Evolutionary conservation across 352 stramenopile genomes (phyloP).

Genomic region (Globisporangium camurandrum): DNA sequence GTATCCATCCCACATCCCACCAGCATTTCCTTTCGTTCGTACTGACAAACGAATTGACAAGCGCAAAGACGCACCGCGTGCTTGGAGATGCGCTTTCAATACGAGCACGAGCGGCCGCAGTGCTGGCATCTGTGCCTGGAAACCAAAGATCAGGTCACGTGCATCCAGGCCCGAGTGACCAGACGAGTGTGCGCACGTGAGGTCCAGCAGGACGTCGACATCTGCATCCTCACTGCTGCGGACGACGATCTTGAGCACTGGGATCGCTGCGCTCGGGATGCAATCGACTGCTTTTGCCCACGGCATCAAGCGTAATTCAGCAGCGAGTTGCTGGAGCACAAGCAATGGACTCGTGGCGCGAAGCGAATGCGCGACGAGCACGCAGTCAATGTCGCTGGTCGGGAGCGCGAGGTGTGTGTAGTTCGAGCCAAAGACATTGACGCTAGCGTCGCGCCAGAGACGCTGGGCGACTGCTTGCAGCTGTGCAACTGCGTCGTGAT

Average conservation of each 20-base stretch:
- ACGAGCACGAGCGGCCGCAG: slow-evolving; percentile 92
- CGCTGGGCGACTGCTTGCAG: slow-evolving; percentile 35
- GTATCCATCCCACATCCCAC: too few species aligned
- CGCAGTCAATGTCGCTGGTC: slow-evolving; percentile 95
- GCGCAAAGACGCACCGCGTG: slow-evolving; percentile 30
- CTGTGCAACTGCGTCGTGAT: slow-evolving; percentile 40
- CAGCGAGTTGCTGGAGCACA: slow-evolving; percentile 87
- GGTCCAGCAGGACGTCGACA: slow-evolving; percentile 81
- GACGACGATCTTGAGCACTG: slow-evolving; percentile 92
- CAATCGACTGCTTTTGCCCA: slow-evolving; percentile 89
- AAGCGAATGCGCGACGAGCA: slow-evolving; percentile 86
- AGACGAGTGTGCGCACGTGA: slow-evolving; percentile 92
- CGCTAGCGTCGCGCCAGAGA: slow-evolving; percentile 84
- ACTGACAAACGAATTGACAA: neutral
- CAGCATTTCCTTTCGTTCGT: neutral
- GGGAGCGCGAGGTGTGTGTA: slow-evolving; percentile 93
- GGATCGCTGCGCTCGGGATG: slow-evolving; percentile 92
- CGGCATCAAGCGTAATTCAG: slow-evolving; percentile 65
- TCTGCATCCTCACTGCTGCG: slow-evolving; percentile 8
- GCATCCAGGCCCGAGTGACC: slow-evolving; percentile 92
- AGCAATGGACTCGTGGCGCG: slow-evolving; percentile 64
- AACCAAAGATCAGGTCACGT: slow-evolving; percentile 88
- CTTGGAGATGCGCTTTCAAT: slow-evolving; percentile 85
- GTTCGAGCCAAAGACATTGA: slow-evolving; percentile 96
- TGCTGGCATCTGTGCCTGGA: slow-evolving; percentile 88